Conservation (phyloP, 2,329 filamentous ascomycete species). For the Aspergillus fischeri region DNA sequence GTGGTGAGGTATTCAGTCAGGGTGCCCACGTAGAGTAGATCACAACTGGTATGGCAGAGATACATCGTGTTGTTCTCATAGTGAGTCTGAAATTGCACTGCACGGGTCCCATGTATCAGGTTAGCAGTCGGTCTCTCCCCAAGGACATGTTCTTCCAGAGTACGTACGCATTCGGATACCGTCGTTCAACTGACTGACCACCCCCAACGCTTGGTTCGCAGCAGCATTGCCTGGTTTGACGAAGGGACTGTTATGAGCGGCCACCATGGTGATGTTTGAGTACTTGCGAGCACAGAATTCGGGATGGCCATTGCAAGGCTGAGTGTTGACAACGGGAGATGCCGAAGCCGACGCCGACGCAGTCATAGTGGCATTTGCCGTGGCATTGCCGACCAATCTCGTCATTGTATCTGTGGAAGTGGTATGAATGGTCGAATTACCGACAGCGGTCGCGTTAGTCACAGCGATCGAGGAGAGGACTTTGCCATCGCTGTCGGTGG, state of each 20-base stretch:
- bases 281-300: slow-evolving; percentile 75
- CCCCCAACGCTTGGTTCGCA: slow-evolving; percentile 67
- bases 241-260: slow-evolving; percentile 79
- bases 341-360: slow-evolving; percentile 40
- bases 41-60: slow-evolving; percentile 82
- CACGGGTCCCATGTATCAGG: background rate
- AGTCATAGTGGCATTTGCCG: slow-evolving; percentile 45
- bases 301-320: slow-evolving; percentile 72
- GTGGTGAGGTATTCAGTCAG: slow-evolving; percentile 67
- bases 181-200: slow-evolving; percentile 71
- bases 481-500: slow-evolving; percentile 12
- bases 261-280: slow-evolving; percentile 75
- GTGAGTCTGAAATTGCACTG: slow-evolving; percentile 60
- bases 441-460: slow-evolving; percentile 18
- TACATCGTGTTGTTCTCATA: slow-evolving; percentile 57
- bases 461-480: slow-evolving; percentile 22
- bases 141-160: background rate
- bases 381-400: slow-evolving; percentile 46
- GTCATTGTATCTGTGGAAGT: slow-evolving; percentile 36
- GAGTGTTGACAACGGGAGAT: slow-evolving; percentile 59
- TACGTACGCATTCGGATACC: slow-evolving; percentile 56
- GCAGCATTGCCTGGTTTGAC: slow-evolving; percentile 65
- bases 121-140: background rate
- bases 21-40: slow-evolving; percentile 74
- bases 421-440: slow-evolving; percentile 28